Conservation (phyloP, 257 asterid species). For the Scutellaria barbata region DNA sequence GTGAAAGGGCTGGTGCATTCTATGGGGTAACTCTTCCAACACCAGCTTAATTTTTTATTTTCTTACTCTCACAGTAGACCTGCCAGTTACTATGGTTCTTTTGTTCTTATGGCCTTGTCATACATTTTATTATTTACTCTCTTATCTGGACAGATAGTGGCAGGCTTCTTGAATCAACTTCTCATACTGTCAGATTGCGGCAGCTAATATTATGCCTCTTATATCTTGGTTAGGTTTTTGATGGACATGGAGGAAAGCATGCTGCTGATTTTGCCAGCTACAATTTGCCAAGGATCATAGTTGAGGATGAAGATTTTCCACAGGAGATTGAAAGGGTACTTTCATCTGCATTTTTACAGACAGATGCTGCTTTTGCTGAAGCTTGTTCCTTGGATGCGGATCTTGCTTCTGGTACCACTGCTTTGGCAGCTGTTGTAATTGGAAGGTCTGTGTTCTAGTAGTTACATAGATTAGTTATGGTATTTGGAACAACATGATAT, state of each 20-base stretch:
- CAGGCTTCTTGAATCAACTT: too few species aligned
- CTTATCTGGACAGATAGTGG: too few species aligned
- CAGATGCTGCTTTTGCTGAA: conserved; percentile 88
- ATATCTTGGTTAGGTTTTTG: conserved; percentile 68
- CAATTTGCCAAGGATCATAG: conserved; percentile 83
- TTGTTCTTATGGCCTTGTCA: background rate
- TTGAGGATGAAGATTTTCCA: conserved; percentile 74
- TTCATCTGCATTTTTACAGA: conserved; percentile 80
- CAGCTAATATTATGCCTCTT: background rate
- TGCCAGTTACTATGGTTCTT: background rate
- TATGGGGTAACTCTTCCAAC: conserved; percentile 74
- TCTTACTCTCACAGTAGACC: background rate
- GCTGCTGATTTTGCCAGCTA: conserved; percentile 93
- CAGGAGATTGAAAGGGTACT: conserved; percentile 69
- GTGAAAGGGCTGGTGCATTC: conserved; percentile 64
- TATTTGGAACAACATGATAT: too few species aligned
- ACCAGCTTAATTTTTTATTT: background rate
- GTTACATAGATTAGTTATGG: too few species aligned
- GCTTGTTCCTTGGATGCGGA: conserved; percentile 80
- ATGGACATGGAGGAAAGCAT: conserved; percentile 99
- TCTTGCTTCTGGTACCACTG: conserved; percentile 99
- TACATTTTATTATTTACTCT: too few species aligned
- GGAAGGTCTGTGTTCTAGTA: conserved; percentile 64
- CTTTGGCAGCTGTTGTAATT: conserved; percentile 79
- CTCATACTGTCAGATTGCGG: background rate